Evolutionary conservation across 441 rosid species (phyloP).

Genomic region (Iberis amara): DNA sequence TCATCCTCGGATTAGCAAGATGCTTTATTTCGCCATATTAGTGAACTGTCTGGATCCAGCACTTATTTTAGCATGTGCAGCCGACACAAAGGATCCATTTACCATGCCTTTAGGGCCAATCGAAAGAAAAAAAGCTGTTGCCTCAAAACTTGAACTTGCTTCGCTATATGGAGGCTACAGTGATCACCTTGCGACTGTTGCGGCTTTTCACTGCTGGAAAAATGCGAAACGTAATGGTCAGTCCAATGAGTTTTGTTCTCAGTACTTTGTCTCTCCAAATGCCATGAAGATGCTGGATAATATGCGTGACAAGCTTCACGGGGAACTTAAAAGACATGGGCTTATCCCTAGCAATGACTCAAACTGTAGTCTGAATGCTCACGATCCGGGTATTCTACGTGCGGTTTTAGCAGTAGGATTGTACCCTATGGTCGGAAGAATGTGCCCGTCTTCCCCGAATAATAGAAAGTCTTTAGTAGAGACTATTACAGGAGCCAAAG

Average conservation of each 20-base stretch:
- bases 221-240: constrained; percentile 50
- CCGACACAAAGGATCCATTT: constrained; percentile 84
- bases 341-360: constrained; percentile 56
- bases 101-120: constrained; percentile 67
- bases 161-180: constrained; percentile 77
- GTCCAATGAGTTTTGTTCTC: constrained; percentile 61
- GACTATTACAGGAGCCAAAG: constrained; percentile 74
- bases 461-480: constrained; percentile 51
- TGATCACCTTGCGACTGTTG: constrained; percentile 86
- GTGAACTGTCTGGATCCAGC: constrained; percentile 97
- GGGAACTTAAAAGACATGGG: constrained; percentile 61
- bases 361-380: constrained; percentile 63
- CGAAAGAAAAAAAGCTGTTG: constrained; percentile 69
- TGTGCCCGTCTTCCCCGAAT: constrained; percentile 43
- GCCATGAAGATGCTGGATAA: constrained; percentile 75
- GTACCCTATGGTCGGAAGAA: constrained; percentile 82
- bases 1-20: constrained; percentile 89
- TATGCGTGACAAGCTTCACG: constrained; percentile 82
- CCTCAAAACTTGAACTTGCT: constrained; percentile 76
- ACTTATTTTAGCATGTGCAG: constrained; percentile 87
- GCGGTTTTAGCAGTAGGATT: constrained; percentile 85
- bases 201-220: constrained; percentile 92
- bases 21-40: constrained; percentile 87
- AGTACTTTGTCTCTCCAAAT: constrained; percentile 64
- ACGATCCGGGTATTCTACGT: constrained; percentile 64